Conservation (phyloP, 306 rosid species). For the Luffa aegyptiaca region DNA sequence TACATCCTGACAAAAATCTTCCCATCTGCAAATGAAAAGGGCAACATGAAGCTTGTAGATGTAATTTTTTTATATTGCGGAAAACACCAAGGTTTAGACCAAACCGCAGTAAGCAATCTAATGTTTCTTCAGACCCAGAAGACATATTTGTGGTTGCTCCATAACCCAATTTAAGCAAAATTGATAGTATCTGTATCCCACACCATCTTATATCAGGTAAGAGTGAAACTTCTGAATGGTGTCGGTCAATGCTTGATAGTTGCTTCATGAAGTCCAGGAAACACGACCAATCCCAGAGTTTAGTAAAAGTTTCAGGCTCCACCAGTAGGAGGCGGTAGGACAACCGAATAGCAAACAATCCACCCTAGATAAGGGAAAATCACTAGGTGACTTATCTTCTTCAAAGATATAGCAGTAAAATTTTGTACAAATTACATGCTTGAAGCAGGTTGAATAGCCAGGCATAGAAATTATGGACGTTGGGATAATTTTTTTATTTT, state of each 20-base stretch:
- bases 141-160: conserved; percentile 31
- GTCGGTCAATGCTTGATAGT: conserved; percentile 13
- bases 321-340: conserved; percentile 63
- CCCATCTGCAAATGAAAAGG: conserved; percentile 55
- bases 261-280: conserved; percentile 38
- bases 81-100: conserved; percentile 17
- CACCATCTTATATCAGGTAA: conserved; percentile 59
- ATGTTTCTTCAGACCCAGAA: conserved; percentile 37
- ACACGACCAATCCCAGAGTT: conserved; percentile 81
- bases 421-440: background rate
- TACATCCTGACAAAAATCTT: conserved; percentile 66
- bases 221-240: conserved; percentile 3
- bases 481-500: background rate
- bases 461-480: background rate
- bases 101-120: conserved; percentile 54
- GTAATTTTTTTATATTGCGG: background rate
- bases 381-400: background rate
- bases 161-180: conserved; percentile 45
- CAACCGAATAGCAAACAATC: conserved; percentile 35
- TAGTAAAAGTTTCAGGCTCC: conserved; percentile 42
- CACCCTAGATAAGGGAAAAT: conserved; percentile 23
- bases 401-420: background rate
- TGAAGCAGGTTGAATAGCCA: background rate
- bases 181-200: conserved; percentile 34
- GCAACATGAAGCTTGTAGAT: background rate